Conservation (phyloP, 2,329 filamentous ascomycete species). For the Penicillium sp. region DNA sequence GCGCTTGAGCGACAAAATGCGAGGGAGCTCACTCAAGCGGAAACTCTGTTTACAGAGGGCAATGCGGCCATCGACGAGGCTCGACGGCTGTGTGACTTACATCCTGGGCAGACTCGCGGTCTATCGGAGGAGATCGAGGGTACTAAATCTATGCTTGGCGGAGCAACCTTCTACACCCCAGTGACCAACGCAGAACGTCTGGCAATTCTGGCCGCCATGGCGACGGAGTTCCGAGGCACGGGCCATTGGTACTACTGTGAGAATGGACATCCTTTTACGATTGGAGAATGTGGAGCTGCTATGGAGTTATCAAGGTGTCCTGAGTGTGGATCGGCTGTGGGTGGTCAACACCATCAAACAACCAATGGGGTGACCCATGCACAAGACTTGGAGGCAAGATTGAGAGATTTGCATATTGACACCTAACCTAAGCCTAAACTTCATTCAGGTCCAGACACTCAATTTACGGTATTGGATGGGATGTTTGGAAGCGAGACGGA, state of each 20-base stretch:
- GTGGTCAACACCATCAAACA: neutral
- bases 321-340: conserved; percentile 1
- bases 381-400: neutral
- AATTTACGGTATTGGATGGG: neutral
- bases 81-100: conserved; percentile 24
- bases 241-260: conserved; percentile 50
- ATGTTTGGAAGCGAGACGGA: neutral
- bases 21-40: neutral
- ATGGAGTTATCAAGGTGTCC: conserved; percentile 49
- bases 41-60: conserved; percentile 6
- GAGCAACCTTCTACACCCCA: conserved; percentile 47
- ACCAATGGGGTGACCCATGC: neutral
- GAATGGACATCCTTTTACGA: conserved; percentile 54
- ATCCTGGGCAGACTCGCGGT: conserved; percentile 30
- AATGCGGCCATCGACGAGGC: conserved; percentile 23
- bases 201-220: conserved; percentile 55
- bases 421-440: too few relatives aligned
- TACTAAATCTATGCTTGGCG: conserved; percentile 48
- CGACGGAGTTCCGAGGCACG: conserved; percentile 50
- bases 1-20: conserved; percentile 41
- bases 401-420: neutral
- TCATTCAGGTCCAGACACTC: too few relatives aligned
- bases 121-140: conserved; percentile 50
- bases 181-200: conserved; percentile 55
- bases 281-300: conserved; percentile 67